These are phyloP conservation scores for Pseudozyma tsukubaensis DNA, from an alignment of 1,284 basidiomycete genomes.

Conservation along the genomic window DNA sequence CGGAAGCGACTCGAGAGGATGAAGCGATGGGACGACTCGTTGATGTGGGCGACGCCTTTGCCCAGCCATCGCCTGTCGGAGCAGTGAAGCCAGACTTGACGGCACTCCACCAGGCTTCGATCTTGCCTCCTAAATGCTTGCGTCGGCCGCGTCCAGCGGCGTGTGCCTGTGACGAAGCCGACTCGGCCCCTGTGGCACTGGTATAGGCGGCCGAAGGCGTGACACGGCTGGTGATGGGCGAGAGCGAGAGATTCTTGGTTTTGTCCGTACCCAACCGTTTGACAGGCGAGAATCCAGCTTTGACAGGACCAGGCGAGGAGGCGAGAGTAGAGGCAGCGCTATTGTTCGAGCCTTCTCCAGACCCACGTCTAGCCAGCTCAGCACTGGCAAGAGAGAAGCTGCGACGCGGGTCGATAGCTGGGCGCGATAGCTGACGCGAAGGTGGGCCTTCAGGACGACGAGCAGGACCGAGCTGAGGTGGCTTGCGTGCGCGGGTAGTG, in stretches of 20 bases:
- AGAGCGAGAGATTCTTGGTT: conserved; percentile 53
- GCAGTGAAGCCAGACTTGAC: conserved; percentile 63
- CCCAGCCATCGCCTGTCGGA: conserved; percentile 29
- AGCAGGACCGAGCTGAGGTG: conserved; percentile 33
- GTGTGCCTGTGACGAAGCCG: conserved; percentile 33
- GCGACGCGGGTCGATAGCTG: conserved; percentile 21
- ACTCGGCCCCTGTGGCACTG: conserved; percentile 24
- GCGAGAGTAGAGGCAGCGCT: conserved; percentile 16
- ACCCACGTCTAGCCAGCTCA: conserved; percentile 25
- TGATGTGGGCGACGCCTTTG: conserved; percentile 12
- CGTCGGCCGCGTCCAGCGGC: conserved; percentile 42
- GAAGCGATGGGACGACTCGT: conserved; percentile 18
- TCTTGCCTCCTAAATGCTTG: conserved; percentile 60
- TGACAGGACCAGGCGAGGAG: conserved; percentile 29
- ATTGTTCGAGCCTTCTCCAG: conserved; percentile 9
- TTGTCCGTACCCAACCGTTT: conserved; percentile 45
- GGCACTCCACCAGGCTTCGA: conserved; percentile 66
- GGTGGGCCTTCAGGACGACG: conserved; percentile 26
- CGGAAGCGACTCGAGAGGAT: conserved; percentile 23
- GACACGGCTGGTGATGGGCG: conserved; percentile 55
- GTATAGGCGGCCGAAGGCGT: conserved; percentile 38
- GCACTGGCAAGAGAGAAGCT: conserved; percentile 47
- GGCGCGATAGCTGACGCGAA: conserved; percentile 21
- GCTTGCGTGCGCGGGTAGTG: conserved; percentile 18
- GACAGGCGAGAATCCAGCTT: conserved; percentile 35